Evolutionary conservation across 75 land plant genomes (phyloP), one percentile per base, ranked within the genome.

Genomic region (Picea glauca): DNA sequence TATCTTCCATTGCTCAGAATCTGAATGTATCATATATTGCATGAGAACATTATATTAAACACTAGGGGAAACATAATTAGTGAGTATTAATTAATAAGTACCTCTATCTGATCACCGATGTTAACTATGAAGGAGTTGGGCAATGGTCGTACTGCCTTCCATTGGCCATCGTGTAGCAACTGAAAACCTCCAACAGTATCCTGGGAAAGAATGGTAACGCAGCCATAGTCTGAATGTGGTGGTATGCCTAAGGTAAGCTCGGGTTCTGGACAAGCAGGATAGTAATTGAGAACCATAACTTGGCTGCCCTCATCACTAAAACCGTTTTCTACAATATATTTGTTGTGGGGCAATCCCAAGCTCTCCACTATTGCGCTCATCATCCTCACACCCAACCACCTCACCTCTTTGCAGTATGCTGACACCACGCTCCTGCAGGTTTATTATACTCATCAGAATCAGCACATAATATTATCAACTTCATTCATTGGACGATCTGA

Each of bases 1-100:
- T 87, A 94, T 35, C 59, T 87, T n/a, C 89, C 89, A 64, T 94
- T 92, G 88, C 90, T 94, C 76, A 92, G 79, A 58, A 89, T 88
- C 97, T 94, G 79, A 78, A 35, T 35, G 38, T 35, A 35, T 35
- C 1, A 35, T 35, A 35, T 35, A 35, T 35, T 35, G 38, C 3
- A 35, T 35, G 38, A 35, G 38, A 35, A 35, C 3, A 35, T 35
- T 35, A 35, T 3, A 35, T 35, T 35, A 35, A 35, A 3, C 38
- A 35, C 1, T 35, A 3, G 38, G 38, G 3, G 38, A 35, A 35
- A 35, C 38, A 35, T 35, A 35, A 35, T 35, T 35, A 35, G 38
- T 35, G 38, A 3, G 38, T 35, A 35, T 35, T 26, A 26, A 26
- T 26, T 26, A 26, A 26, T 26, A 26, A 26, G 26, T 26, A 26